Conservation (phyloP, 192 early-diverging fungal species). For the Rhizoclosmatium globosum region DNA sequence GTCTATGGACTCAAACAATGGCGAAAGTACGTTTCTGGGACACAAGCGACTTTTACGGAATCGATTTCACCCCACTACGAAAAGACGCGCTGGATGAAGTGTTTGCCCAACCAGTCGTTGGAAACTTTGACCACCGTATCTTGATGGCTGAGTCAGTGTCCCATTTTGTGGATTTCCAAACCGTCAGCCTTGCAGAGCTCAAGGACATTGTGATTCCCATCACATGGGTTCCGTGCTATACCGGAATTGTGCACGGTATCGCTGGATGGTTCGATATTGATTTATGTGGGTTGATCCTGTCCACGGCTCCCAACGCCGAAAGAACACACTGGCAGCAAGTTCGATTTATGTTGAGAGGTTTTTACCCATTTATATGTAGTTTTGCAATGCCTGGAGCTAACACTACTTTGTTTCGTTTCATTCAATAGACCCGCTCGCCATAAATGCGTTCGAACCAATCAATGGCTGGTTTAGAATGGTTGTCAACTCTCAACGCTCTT, state of each 20-base stretch:
- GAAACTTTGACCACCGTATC: constrained; percentile 86
- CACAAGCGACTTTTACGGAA: constrained; percentile 87
- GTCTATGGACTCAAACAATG: constrained; percentile 94
- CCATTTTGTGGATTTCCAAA: constrained; percentile 83
- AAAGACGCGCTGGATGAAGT: constrained; percentile 88
- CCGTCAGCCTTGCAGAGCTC: constrained; percentile 78
- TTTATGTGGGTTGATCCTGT: constrained; percentile 82
- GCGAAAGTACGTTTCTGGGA: constrained; percentile 83
- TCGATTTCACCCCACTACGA: constrained; percentile 88
- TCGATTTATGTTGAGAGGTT: constrained; percentile 83
- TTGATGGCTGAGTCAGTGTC: constrained; percentile 73
- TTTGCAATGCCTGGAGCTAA: neutral
- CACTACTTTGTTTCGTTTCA: neutral
- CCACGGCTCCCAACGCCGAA: constrained; percentile 84
- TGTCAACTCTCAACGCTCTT: constrained; percentile 92
- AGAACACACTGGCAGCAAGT: constrained; percentile 99
- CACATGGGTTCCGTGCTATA: constrained; percentile 81
- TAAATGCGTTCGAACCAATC: constrained; percentile 88
- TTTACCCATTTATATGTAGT: neutral
- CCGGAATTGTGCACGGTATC: constrained; percentile 87
- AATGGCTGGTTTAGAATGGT: constrained; percentile 86
- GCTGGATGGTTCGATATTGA: constrained; percentile 97
- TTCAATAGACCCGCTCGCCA: constrained; percentile 83
- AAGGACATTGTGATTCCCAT: constrained; percentile 88
- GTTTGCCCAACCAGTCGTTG: constrained; percentile 92